A percentile compares a stretch with the other conserved stretches of the same genome.
Evolutionary conservation across 140 eudicot genomes (phyloP).

Genomic region (Anethum foeniculum): DNA sequence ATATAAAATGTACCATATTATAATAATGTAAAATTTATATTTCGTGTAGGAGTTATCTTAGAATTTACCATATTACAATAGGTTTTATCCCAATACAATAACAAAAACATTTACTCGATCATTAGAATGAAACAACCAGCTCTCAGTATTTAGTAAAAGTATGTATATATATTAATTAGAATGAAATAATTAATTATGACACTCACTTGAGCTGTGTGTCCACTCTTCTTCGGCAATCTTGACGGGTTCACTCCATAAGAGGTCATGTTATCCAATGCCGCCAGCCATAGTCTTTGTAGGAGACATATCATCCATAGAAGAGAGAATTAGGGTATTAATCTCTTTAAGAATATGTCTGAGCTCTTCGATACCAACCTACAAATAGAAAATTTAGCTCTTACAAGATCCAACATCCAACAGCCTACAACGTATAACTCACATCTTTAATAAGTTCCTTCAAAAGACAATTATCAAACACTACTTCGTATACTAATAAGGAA

Average conservation of each 20-base stretch:
- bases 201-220: slow-evolving; percentile 78
- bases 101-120: too few species aligned
- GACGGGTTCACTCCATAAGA: slow-evolving; percentile 64
- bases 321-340: slow-evolving; percentile 43
- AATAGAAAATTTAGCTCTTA: neutral
- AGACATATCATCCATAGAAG: slow-evolving; percentile 39
- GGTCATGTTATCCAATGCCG: slow-evolving; percentile 57
- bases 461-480: neutral
- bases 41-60: too few species aligned
- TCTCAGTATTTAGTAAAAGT: too few species aligned
- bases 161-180: too few species aligned
- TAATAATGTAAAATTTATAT: too few species aligned
- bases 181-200: neutral
- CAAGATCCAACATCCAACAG: neutral
- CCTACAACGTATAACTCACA: neutral
- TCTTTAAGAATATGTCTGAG: slow-evolving; percentile 51
- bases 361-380: slow-evolving; percentile 71
- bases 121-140: too few species aligned
- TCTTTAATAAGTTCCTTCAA: neutral
- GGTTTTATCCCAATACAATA: too few species aligned
- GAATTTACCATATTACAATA: too few species aligned
- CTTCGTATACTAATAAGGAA: neutral
- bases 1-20: too few species aligned
- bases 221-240: slow-evolving; percentile 59
- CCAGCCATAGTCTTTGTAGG: slow-evolving; percentile 86